These are phyloP conservation scores for Sarocladium brachiariae DNA, from an alignment of 2,329 filamentous ascomycete species.

Conservation along the genomic window DNA sequence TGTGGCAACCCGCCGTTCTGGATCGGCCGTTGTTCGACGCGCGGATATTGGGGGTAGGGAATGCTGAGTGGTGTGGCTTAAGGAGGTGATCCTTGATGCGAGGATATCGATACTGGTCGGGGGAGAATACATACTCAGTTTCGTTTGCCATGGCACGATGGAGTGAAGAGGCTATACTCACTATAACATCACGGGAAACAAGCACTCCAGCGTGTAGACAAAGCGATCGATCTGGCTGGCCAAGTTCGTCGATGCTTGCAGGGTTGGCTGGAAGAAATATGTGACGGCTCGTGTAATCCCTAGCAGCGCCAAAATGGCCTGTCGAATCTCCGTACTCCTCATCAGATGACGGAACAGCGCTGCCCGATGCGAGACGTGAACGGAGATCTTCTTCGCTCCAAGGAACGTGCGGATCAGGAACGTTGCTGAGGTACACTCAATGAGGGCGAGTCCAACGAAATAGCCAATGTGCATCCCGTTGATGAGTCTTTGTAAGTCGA, in stretches of 20 bases:
- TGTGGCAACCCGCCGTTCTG: not conserved
- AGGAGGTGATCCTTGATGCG: conserved; percentile 3
- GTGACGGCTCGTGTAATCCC: conserved; percentile 29
- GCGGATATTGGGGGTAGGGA: not conserved
- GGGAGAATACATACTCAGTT: too few relatives aligned
- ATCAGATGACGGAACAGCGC: conserved; percentile 32
- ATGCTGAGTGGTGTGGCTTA: not conserved
- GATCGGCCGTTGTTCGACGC: not conserved
- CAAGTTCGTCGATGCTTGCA: conserved; percentile 24
- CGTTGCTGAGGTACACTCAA: conserved; percentile 32
- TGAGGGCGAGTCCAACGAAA: conserved; percentile 31
- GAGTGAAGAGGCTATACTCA: not conserved
- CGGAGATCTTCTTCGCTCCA: conserved; percentile 23
- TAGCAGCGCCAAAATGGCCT: conserved; percentile 26
- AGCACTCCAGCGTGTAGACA: conserved; percentile 30
- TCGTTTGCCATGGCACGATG: not conserved
- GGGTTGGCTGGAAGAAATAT: conserved; percentile 27
- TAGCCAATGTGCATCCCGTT: conserved; percentile 34
- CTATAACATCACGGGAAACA: conserved; percentile 31
- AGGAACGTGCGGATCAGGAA: conserved; percentile 33
- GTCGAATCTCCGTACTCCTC: conserved; percentile 28
- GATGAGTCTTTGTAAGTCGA: conserved; percentile 17
- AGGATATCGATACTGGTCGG: conserved; percentile 7
- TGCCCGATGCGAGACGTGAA: conserved; percentile 18
- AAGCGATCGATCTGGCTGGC: conserved; percentile 31